Base-by-base conservation (phyloP, 23 red algal species). In the Gracilaria domingensis region DNA sequence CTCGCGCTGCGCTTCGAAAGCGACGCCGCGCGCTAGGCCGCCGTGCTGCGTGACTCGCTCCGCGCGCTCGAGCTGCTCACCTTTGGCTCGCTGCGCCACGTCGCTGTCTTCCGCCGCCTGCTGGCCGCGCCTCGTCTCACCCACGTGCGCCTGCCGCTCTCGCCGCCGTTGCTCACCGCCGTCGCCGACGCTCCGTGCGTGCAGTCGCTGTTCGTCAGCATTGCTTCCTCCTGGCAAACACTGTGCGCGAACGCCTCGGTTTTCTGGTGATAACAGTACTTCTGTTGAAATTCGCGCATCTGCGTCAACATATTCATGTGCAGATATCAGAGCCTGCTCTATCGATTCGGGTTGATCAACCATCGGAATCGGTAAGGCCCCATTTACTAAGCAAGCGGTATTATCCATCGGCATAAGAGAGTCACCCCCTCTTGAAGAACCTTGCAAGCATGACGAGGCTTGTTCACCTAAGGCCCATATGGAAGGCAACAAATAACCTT, bases 321-420 rank as follows among this genome's bases (percentile, higher is more conserved):
- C 56, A 29, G 80, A 73, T 49, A 92, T 42, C 29, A 92, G 37
- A 45, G 89, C 62, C 30, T 92, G 59, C 51, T 92, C 89, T 50
- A 92, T 92, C 24, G 89, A 92, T 66, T 90, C 87, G 6, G 65
- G 84, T 36, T 81, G 74, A 66, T 90, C 87, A 80, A 84, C 89
- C 38, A 84, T 70, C 0, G 79, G 79, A 49, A 92, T 65, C 20
- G 80, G 76, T 23, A 92, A 40, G 21, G 89, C 89, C 13, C 88
- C 80, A 30, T 92, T 79, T 57, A 66, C 73, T 40, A 92, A 76
- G 54, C 89, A 71, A 5, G 79, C 89, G 12, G 79, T 82, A 48
- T 64, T 84, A 75, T 84, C 79, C 54, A 75, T 79, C 3, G 66
- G 33, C 28, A 92, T 84, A 33, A 84, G 69, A 39, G 78, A 64